Conservation (phyloP, 1,139 yeast species). For the Pichia sp. region DNA sequence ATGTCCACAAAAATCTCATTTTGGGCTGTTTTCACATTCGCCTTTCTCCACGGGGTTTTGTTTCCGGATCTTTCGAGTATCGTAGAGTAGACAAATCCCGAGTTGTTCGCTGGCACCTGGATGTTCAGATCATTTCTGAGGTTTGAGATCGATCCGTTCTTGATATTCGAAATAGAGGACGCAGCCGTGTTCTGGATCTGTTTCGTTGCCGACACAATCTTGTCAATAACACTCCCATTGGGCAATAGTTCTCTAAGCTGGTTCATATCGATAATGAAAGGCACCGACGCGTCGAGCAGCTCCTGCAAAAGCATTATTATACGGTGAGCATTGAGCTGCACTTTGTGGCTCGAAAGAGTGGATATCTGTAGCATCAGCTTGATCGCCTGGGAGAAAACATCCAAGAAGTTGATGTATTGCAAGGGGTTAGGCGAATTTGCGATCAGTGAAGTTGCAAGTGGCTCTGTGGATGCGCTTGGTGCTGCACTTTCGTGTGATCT, state of each 20-base stretch:
- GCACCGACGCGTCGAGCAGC: slow-evolving; percentile 73
- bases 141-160: slow-evolving; percentile 21
- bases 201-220: slow-evolving; percentile 38
- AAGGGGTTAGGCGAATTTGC: slow-evolving; percentile 39
- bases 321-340: slow-evolving; percentile 64
- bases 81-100: slow-evolving; percentile 14
- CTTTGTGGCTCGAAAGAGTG: slow-evolving; percentile 52
- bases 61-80: slow-evolving; percentile 32
- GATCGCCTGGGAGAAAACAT: slow-evolving; percentile 47
- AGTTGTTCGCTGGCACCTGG: not conserved
- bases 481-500: not conserved
- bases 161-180: slow-evolving; percentile 25
- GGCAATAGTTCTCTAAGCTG: slow-evolving; percentile 69
- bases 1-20: slow-evolving; percentile 83
- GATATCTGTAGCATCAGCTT: slow-evolving; percentile 53
- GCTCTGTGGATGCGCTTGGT: not conserved
- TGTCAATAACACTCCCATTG: slow-evolving; percentile 37
- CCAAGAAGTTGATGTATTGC: slow-evolving; percentile 53
- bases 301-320: slow-evolving; percentile 58
- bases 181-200: slow-evolving; percentile 32
- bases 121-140: not conserved
- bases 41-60: slow-evolving; percentile 67
- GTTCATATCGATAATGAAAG: slow-evolving; percentile 69
- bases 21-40: slow-evolving; percentile 59
- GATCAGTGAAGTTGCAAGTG: slow-evolving; percentile 7